phyloP scores from a whole-genome alignment of 306 rosid genomes.

The Sechiopsis laciniata region DNA sequence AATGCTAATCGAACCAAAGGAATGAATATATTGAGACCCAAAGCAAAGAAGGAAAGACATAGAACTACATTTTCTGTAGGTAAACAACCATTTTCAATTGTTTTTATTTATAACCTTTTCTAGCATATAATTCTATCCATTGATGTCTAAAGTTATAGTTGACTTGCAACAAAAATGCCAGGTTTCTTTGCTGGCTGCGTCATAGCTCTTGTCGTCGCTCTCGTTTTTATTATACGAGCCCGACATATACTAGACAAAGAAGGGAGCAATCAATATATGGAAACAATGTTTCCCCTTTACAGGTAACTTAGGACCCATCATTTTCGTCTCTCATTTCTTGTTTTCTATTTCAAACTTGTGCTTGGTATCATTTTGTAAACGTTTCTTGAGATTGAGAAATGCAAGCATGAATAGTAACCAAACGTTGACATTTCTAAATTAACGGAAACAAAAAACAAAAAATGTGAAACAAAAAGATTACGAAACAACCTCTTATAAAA shows the following conservation, averaged over 20 bases:
- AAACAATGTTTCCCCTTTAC: conserved; percentile 64
- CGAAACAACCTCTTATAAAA: too few species aligned
- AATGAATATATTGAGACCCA: conserved; percentile 53
- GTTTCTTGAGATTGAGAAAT: neutral
- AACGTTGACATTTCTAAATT: too few species aligned
- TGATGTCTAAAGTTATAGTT: neutral
- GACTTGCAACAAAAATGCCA: conserved; percentile 16
- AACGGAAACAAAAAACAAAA: too few species aligned
- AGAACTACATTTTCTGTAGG: conserved; percentile 55
- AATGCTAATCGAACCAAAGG: conserved; percentile 60
- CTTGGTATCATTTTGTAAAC: too few species aligned
- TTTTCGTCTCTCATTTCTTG: too few species aligned
- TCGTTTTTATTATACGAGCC: conserved; percentile 37
- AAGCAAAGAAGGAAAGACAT: conserved; percentile 51
- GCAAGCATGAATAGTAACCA: neutral
- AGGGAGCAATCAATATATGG: conserved; percentile 47
- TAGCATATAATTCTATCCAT: neutral
- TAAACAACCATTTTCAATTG: conserved; percentile 14
- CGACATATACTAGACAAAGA: conserved; percentile 28
- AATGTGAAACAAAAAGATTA: neutral
- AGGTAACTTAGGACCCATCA: conserved; percentile 31
- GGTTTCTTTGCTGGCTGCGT: conserved; percentile 69
- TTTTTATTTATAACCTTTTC: neutral
- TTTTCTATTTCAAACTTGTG: too few species aligned
- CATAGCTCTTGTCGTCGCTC: conserved; percentile 44